These are phyloP conservation scores for Edaphochlamys debaryana DNA, from an alignment of 139 green algal species.

Conservation along the genomic window DNA sequence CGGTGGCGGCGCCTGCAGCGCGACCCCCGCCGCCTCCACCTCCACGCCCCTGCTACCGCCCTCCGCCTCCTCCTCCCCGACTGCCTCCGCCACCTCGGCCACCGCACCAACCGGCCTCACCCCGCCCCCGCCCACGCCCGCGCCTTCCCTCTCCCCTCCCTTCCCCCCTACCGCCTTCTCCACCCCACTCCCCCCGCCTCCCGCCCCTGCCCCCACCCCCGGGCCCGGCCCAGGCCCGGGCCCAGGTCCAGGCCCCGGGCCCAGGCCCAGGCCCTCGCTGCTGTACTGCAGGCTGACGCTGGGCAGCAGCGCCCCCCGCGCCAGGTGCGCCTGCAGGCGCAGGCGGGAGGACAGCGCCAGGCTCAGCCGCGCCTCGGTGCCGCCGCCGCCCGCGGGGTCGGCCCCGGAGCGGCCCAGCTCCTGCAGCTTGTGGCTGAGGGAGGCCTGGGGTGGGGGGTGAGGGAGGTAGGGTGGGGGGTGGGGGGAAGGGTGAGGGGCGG, in stretches of 20 bases:
- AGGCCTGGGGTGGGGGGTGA: constrained; percentile 55
- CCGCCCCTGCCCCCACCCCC: neutral
- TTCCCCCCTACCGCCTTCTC: neutral
- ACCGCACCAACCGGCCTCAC: neutral
- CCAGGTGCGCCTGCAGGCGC: constrained; percentile 86
- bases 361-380: constrained; percentile 86
- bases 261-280: constrained; percentile 51
- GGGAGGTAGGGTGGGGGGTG: no score
- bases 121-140: neutral
- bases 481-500: neutral
- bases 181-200: neutral
- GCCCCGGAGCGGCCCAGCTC: constrained; percentile 58
- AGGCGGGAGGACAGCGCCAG: constrained; percentile 85
- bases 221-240: neutral
- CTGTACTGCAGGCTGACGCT: constrained; percentile 88
- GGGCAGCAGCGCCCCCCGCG: constrained; percentile 66
- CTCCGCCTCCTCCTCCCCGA: no score
- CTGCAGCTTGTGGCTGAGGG: constrained; percentile 83
- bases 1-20: no score
- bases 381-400: constrained; percentile 29
- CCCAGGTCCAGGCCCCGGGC: neutral
- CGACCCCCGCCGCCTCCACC: no score
- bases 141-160: neutral
- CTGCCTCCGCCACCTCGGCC: no score
- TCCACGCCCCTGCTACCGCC: no score